Percentiles rank a stretch among this genome's conserved stretches.
Evolutionary conservation across 2,329 filamentous ascomycete species (phyloP).

Genomic region (Aspergillus alliaceus): DNA sequence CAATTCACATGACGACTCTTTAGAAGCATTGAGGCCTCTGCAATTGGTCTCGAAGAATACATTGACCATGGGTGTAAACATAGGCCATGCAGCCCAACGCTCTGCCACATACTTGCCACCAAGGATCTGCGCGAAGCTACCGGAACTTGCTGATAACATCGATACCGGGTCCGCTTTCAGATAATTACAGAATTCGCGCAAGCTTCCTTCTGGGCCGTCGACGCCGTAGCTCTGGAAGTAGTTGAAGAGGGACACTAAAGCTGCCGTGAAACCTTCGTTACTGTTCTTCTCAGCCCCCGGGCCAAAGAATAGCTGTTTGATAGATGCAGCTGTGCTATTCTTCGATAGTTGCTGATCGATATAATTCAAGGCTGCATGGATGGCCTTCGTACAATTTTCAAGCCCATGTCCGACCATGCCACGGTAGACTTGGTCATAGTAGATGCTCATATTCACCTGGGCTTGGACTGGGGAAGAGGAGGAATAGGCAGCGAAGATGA

Average conservation of each 20-base stretch:
- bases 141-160: conserved; percentile 35
- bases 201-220: conserved; percentile 32
- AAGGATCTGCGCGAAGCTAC: conserved; percentile 43
- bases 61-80: conserved; percentile 41
- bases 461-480: conserved; percentile 50
- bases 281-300: conserved; percentile 46
- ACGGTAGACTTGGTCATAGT: conserved; percentile 51
- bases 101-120: conserved; percentile 44
- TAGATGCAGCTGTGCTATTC: conserved; percentile 32
- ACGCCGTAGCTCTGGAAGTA: conserved; percentile 48
- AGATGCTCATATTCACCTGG: conserved; percentile 50
- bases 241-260: conserved; percentile 40
- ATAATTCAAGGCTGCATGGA: conserved; percentile 49
- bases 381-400: conserved; percentile 51
- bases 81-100: conserved; percentile 44
- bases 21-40: conserved; percentile 25
- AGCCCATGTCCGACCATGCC: conserved; percentile 52
- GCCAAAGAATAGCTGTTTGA: conserved; percentile 53
- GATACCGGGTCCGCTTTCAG: conserved; percentile 46
- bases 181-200: conserved; percentile 49
- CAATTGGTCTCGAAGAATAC: conserved; percentile 43
- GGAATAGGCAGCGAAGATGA: conserved; percentile 41
- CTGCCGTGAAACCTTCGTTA: conserved; percentile 50
- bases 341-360: conserved; percentile 49
- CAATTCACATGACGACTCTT: conserved; percentile 39